These are phyloP conservation scores for Fusarium incarnatum DNA, from an alignment of 2,329 filamentous ascomycete genomes.

Conservation along the genomic window DNA sequence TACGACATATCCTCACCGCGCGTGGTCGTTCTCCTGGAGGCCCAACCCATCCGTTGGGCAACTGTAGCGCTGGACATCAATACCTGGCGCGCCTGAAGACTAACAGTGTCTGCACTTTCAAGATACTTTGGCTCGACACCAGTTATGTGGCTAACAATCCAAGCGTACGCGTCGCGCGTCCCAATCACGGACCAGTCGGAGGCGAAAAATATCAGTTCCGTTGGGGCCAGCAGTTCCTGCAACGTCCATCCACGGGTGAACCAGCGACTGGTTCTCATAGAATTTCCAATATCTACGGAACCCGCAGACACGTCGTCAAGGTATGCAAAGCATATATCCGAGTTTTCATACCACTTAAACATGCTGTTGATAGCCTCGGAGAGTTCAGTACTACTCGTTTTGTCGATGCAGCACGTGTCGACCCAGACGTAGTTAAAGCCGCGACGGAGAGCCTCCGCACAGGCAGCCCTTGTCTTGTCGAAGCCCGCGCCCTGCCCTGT, in stretches of 20 bases:
- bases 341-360: not conserved
- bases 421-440: not conserved
- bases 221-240: not conserved
- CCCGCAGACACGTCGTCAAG: not conserved
- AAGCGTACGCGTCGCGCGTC: not conserved
- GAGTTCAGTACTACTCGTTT: not conserved
- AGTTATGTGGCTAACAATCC: not conserved
- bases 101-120: rapidly evolving
- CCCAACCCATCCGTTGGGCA: not conserved
- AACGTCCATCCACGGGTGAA: not conserved
- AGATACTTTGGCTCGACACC: not conserved
- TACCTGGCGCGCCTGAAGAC: not conserved
- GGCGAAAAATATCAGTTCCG: not conserved
- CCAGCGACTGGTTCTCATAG: not conserved
- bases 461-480: not conserved
- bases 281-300: not conserved
- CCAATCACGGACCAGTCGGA: not conserved
- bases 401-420: not conserved
- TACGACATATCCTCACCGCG: not conserved
- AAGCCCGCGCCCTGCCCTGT: not conserved
- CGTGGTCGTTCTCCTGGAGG: not conserved
- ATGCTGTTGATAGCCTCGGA: not conserved
- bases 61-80: not conserved
- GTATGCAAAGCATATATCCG: not conserved
- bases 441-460: not conserved